Conservation (phyloP, 495 filamentous ascomycete species). For the Podospora fimiseda region DNA sequence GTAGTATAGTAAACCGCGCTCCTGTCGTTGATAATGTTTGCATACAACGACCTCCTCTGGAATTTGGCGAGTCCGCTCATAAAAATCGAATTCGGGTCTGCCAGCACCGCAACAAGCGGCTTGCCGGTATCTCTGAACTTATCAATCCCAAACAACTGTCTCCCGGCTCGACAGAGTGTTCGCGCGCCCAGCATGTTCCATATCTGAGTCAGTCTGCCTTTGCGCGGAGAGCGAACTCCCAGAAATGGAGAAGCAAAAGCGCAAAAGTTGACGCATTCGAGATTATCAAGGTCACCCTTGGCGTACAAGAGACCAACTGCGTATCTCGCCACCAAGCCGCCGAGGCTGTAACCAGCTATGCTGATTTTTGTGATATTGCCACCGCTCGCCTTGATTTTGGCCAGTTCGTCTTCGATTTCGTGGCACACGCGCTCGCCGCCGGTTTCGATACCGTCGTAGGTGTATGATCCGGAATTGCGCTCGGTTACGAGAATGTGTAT, state of each 20-base stretch:
- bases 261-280: conserved; percentile 88
- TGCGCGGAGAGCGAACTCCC: conserved; percentile 69
- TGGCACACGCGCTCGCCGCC: conserved; percentile 81
- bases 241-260: conserved; percentile 90
- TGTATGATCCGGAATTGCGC: conserved; percentile 74
- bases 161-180: conserved; percentile 70
- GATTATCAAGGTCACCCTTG: conserved; percentile 67
- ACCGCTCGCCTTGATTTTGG: conserved; percentile 56
- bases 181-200: conserved; percentile 79
- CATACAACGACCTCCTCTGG: conserved; percentile 65
- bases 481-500: conserved; percentile 72
- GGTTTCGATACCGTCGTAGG: conserved; percentile 90
- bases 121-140: conserved; percentile 72
- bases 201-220: conserved; percentile 57
- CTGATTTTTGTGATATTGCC: conserved; percentile 73
- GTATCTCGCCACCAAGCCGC: conserved; percentile 82
- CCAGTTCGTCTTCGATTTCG: conserved; percentile 80
- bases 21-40: conserved; percentile 80
- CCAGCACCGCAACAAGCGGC: conserved; percentile 72
- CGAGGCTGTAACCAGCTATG: conserved; percentile 82
- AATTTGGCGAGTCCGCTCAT: conserved; percentile 71
- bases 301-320: conserved; percentile 77
- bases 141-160: conserved; percentile 84
- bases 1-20: conserved; percentile 79
- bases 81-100: conserved; percentile 82